Evolutionary conservation across 495 filamentous ascomycete genomes (phyloP).

Genomic region (Chaetomium fimeti): DNA sequence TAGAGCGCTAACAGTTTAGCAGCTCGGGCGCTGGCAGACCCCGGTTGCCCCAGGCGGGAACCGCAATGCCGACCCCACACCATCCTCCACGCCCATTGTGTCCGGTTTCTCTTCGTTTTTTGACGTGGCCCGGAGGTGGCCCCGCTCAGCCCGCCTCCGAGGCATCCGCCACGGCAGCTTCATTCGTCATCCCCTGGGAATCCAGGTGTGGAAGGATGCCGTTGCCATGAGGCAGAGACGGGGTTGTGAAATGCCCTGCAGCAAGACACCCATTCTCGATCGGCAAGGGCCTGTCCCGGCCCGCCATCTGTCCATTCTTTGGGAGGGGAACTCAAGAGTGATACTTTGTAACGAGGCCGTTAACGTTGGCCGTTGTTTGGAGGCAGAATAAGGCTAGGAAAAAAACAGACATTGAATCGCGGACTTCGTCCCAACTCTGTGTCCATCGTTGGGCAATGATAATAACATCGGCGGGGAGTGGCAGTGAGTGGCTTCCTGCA

Average conservation of each 20-base stretch:
- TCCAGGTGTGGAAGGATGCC: neutral
- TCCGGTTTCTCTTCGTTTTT: constrained; percentile 26
- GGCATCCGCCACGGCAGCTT: constrained; percentile 26
- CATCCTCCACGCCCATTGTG: constrained; percentile 2
- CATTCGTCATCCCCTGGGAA: constrained; percentile 29
- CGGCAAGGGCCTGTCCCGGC: neutral
- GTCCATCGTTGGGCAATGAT: neutral
- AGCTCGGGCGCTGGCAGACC: neutral
- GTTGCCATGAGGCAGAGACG: constrained; percentile 6
- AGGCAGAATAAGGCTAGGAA: neutral
- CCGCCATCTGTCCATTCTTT: constrained; percentile 21
- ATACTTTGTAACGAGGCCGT: too few relatives aligned
- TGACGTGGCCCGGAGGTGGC: constrained; percentile 26
- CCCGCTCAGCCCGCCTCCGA: constrained; percentile 31
- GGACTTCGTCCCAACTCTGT: too few relatives aligned
- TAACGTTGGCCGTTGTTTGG: too few relatives aligned
- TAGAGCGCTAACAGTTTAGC: neutral
- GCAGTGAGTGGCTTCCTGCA: neutral
- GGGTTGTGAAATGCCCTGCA: too few relatives aligned
- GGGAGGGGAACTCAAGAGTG: neutral
- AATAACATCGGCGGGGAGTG: neutral
- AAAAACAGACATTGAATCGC: neutral
- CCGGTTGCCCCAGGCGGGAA: neutral
- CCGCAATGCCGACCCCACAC: constrained; percentile 3
- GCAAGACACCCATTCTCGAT: neutral